Base-by-base conservation (phyloP, 2,329 filamentous ascomycete species). In the Phyllosticta citribraziliensis region DNA sequence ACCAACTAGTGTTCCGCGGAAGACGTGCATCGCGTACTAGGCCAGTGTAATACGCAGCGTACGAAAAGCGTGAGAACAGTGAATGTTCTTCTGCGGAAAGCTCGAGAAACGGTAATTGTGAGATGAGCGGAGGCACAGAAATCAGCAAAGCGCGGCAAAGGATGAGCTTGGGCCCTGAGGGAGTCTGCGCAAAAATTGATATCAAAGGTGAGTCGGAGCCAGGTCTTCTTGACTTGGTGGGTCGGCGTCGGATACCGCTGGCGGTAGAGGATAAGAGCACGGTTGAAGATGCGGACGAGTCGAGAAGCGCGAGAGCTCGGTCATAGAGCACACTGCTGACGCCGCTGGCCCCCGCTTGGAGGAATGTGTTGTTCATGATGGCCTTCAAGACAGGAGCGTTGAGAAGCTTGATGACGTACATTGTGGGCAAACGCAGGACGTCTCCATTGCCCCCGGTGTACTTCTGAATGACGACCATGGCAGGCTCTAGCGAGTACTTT, bases 391-490 rank as follows among this genome's bases (percentile, higher is more conserved):
- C 40, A 52, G 24, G 30, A 53, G 68, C 67, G 60, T 70, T 63
- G 5, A 61, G 55, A 20, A 63, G 65, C 63, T 79, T 77, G 64
- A 81, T 72, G 14, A 80, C 71, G 64, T 79, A 79, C 6, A 82
- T 60, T 0, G 77, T 77, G n/a, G 75, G 72, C 11, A 72, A 64
- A 3, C 72, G 70, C 5, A 78, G 67, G 47, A 80, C 70, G 63
- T 81, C 75, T 17, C 76, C 76, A 1, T 78, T 65, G 2, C 78
- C 80, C 56, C 79, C 73, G 22, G 75, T 73, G 60, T 74, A 74
- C 14, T 66, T 65, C 63, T 73, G 78, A 17, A 80, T 71, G 8
- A 72, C 69, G n/a, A 70, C 72, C 1, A 80, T 70, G 2, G 76
- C 69, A 27, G 72, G 75, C 20, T 73, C 67, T 5, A 83, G 67